These are phyloP conservation scores for Blastocystis sp. DNA, from an alignment of 352 stramenopile genomes.

Conservation along the genomic window DNA sequence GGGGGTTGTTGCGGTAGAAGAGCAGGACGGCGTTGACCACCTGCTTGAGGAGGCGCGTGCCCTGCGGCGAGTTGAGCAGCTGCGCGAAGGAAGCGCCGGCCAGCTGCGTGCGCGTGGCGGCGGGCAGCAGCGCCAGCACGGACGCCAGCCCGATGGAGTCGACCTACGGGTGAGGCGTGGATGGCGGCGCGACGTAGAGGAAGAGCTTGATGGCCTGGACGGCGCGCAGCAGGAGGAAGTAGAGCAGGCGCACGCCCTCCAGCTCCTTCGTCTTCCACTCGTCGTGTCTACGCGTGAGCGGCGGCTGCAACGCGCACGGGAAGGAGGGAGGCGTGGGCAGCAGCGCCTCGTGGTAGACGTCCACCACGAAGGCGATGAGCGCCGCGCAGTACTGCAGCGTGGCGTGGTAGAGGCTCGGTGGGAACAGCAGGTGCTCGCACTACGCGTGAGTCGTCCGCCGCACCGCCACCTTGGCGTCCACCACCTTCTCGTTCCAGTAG, in stretches of 20 bases:
- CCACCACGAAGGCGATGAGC: not conserved
- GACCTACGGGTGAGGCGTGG: not conserved
- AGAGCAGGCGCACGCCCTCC: conserved; percentile 34
- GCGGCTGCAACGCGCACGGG: not conserved
- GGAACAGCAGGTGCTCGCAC: not conserved
- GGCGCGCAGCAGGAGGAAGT: conserved; percentile 1
- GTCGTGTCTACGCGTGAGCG: conserved; percentile 12
- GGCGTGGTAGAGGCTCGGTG: not conserved
- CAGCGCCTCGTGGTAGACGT: conserved; percentile 5
- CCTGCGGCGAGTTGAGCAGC: conserved; percentile 31
- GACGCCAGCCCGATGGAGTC: conserved; percentile 11
- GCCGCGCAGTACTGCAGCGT: not conserved
- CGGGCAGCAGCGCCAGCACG: conserved; percentile 17
- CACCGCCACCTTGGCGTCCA: not conserved
- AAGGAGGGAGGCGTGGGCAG: not conserved
- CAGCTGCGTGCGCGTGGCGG: conserved; percentile 4
- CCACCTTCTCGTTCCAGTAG: not conserved
- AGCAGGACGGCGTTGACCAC: conserved; percentile 26
- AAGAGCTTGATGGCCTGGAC: conserved; percentile 26
- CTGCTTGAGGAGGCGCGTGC: conserved; percentile 16
- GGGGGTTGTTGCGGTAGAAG: conserved; percentile 40
- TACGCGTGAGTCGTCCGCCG: not conserved
- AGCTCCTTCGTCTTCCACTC: not conserved
- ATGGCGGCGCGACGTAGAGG: not conserved
- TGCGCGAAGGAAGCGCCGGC: not conserved